Base-by-base conservation (phyloP, 2,329 filamentous ascomycete genomes). In the Fusarium fracticaudum region DNA sequence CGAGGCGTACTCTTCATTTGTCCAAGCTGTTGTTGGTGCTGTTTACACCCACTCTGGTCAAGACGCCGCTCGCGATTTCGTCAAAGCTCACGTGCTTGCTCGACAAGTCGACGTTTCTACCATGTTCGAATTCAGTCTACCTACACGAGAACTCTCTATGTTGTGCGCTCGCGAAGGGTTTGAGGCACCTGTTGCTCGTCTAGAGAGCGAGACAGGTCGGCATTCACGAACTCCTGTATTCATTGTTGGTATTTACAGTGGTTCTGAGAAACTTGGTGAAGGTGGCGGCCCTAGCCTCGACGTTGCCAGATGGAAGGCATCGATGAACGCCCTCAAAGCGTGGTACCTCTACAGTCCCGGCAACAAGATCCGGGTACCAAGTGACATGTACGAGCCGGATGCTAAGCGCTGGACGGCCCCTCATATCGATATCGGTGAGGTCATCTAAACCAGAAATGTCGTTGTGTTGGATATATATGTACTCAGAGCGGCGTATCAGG, bases 301-400 rank as follows among this genome's bases (percentile, higher is more conserved):
- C 75, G 90, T 94, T 78, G 96, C 93, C 38, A 90, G 94, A 73
- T 88, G 90, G 73, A 90, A 94, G 81, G 96, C 96, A 26, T 91
- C 94, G 43, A 95, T 97, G 79, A 92, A 93, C 72, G 92, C 95
- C 24, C 87, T 99, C 80, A 97, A 98, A 87, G 88, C 92, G 11
- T 99, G 96, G 96, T 99, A 99, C 83, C 87, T 99, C 60, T 99
- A 99, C 86, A 95, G 92, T 81, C 96, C 96, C 35, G 86, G 88
- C 64, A 84, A 87, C 76, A 84, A 90, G 73, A 88, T 91, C 57
- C 87, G 88, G 66, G 86, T 94, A 70, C 92, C 92, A 31, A 94
- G 92, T 80, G 91, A 93, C 73, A 92, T 89, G 85, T 87, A 93
- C 75, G 86, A 87, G 61, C 86, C 90, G 72, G 87, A 86, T 53